phyloP scores from a whole-genome alignment of 306 rosid species.

The Vigna trinervia region DNA sequence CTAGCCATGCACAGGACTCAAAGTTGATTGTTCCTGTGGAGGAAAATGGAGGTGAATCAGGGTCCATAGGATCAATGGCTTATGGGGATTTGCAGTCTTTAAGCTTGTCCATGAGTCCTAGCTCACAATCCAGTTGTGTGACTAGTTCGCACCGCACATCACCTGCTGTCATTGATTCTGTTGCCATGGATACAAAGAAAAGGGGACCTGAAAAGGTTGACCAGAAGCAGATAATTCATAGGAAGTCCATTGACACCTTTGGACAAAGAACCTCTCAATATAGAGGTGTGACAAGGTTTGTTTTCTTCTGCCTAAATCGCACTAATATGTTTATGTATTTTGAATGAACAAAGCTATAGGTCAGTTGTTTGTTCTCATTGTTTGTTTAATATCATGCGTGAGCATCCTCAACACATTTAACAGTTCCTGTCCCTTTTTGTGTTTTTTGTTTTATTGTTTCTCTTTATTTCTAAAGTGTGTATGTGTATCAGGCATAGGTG shows the following conservation, averaged over 20 bases:
- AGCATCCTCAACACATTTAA: slow-evolving; percentile 12
- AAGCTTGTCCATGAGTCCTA: slow-evolving; percentile 85
- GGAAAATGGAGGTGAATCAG: slow-evolving; percentile 67
- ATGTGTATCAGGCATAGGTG: slow-evolving; percentile 75
- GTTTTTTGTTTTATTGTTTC: not conserved
- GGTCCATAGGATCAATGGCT: slow-evolving; percentile 57
- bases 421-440: not conserved
- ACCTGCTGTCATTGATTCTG: slow-evolving; percentile 54
- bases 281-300: slow-evolving; percentile 91
- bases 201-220: slow-evolving; percentile 69
- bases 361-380: slow-evolving; percentile 18
- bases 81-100: slow-evolving; percentile 77
- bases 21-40: slow-evolving; percentile 58
- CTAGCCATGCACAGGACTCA: slow-evolving; percentile 48
- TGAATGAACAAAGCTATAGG: not conserved
- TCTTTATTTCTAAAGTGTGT: slow-evolving; percentile 43
- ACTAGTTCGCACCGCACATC: slow-evolving; percentile 66
- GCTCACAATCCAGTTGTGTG: slow-evolving; percentile 85
- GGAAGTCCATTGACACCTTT: slow-evolving; percentile 90
- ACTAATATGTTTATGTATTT: not conserved
- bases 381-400: not conserved
- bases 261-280: slow-evolving; percentile 95
- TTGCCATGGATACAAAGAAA: slow-evolving; percentile 74
- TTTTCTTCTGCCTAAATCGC: slow-evolving; percentile 15
- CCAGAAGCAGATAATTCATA: slow-evolving; percentile 74